Percentiles rank a stretch among this genome's conserved stretches.
phyloP scores from a whole-genome alignment of 306 rosid species.

The Arachis stenosperma region DNA sequence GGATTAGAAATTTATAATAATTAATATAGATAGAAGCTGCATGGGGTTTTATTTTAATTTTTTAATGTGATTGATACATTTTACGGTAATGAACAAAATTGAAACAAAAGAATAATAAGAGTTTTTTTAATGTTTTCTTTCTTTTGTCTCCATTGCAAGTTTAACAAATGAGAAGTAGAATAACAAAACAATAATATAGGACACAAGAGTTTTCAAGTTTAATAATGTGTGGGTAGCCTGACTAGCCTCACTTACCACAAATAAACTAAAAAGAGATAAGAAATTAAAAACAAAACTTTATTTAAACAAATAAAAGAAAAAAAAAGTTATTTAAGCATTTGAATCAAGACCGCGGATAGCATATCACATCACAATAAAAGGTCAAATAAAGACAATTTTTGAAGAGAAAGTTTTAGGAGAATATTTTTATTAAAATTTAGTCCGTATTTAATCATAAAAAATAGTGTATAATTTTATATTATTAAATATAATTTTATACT shows the following conservation, averaged over 20 bases:
- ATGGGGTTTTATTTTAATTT: not conserved
- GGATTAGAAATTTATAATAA: not conserved
- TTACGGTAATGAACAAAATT: not conserved
- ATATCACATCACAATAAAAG: not conserved
- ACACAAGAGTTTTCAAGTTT: not conserved
- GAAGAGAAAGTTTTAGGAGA: too few species aligned
- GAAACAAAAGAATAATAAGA: not conserved
- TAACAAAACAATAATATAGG: too few species aligned
- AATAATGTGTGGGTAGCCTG: not conserved
- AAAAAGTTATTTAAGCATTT: too few species aligned
- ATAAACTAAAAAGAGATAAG: not conserved
- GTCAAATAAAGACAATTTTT: not conserved
- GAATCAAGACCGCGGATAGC: not conserved
- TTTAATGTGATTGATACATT: not conserved
- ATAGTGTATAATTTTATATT: too few species aligned
- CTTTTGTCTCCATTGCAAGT: not conserved
- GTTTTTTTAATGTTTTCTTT: not conserved
- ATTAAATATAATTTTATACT: too few species aligned
- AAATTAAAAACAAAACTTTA: not conserved
- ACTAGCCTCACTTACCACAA: not conserved
- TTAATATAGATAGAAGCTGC: not conserved
- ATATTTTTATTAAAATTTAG: too few species aligned
- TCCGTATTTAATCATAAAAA: too few species aligned
- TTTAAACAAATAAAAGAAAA: too few species aligned
- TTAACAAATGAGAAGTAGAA: not conserved